Base-by-base conservation (phyloP, 108 stramenopile genomes). In the Nitzschia palea region DNA sequence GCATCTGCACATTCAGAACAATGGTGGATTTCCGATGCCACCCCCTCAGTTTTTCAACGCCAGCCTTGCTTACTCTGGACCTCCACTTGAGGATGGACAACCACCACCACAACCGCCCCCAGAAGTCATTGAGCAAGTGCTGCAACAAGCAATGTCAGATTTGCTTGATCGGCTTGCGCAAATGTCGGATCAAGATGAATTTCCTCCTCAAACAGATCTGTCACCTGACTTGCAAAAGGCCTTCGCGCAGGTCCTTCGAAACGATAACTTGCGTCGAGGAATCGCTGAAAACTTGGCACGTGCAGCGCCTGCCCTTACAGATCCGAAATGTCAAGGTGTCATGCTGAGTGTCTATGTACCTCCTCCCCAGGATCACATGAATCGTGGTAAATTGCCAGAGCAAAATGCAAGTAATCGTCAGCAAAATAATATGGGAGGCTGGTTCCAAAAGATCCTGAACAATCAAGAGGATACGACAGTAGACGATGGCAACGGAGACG, bases 301-400 rank as follows among this genome's bases (percentile, higher is more conserved):
- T 3, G 90, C 91, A 22, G 94, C 94, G 15, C 94, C 90, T n/a
- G 94, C 94, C 17, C 74, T 95, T 3, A 77, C 86, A 20, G 91
- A 95, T 75, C 88, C 91, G 10, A 85, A 89, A 58, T 95, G 94
- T 63, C 90, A 92, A 67, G 94, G 94, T 27, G 89, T 95, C 47
- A 91, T 92, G 91, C 63, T 95, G 42, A 86, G 85, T 48, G 86
- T 95, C 1, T 95, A 91, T 67, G 90, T 95, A 12, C 94, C 94
- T 29, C 94, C 94, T 20, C 85, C 85, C 2, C 66, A 68, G 0
- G 72, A 79, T 45, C 86, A 86, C 50, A 74, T 74, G 0, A 89
- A 89, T 58, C 68, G 77, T 55, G 86, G 85, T 8, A 77, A 78
- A 67, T 77, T 87, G 65, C 51, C 56, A 29, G 45, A 43, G 12